Evolutionary conservation across 805 yeast species (phyloP), one percentile per base, ranked within the genome.

Genomic region (Teunomyces funiuensis): DNA sequence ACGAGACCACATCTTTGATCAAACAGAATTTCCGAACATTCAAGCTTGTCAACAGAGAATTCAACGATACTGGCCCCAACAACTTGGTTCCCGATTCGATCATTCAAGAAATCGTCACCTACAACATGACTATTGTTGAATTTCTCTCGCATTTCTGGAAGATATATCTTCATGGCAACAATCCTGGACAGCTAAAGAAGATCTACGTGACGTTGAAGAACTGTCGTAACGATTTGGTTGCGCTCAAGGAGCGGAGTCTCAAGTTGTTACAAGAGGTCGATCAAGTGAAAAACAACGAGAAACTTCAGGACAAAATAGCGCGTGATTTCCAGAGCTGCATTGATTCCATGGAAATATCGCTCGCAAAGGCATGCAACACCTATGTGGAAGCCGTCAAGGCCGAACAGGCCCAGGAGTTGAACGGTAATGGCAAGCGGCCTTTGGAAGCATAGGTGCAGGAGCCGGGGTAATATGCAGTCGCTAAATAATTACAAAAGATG

Each of bases 1-100:
- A 58, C 29, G 77, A 73, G 30, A 74, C 80, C 7, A 62, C 72
- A 6, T 54, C 55, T 3, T 67, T 79, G 23, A 76, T 80, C n/a
- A 71, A 73, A 48, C 63, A 66, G 31, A 80, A 79, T 51, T 69
- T 80, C 11, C 76, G 78, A 41, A 82, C 79, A 47, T 75, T 78
- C 9, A 72, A 68, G 36, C 78, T 53, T 43, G 41, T 49, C 19
- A 44, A 52, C 39, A 46, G 42, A 8, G 45, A 42, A n/a, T 18
- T 36, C 28, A 36, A 44, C 27, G 63, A 50, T 17, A 28, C 43
- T 5, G 31, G 28, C 3, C 22, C 38, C 5, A 33, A 36, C 59
- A 56, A 65, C 67, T 26, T 76, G 70, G 73, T 74, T 54, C 47
- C 51, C 39, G 54, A 44, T 3, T 41, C 47, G 7, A 40, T 52